Base-by-base conservation (phyloP, 768 basidiomycete genomes). In the Piloderma croceum region DNA sequence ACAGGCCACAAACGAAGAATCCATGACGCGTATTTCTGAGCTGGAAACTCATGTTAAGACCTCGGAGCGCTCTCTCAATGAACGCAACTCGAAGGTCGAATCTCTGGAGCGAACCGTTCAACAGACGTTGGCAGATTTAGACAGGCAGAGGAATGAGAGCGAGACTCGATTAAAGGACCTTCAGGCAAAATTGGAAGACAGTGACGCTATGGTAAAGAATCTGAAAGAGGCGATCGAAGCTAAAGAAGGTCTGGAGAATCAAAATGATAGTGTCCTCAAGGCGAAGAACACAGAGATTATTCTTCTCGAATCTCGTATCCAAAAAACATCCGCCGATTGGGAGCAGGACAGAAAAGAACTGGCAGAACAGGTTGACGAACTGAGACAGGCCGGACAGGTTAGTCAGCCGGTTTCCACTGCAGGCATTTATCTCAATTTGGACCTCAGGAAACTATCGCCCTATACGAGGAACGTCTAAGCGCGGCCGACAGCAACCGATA, bases 391-490 rank as follows among this genome's bases (percentile, higher is more conserved):
- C 19, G 93, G 93, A 24, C 89, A 93, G 70, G 90, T 89, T 53
- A 10, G 18, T 36, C 9, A 34, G 21, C 13, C 22, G 9, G 36
- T 29, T 36, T 6, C 15, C 41, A 32, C 40, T 34, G 15, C 48
- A 20, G 12, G 41, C 10, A 17, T 11, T 9, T 17, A 36, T 38
- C 42, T 51, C 17, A 46, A 39, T 42, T 10, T 35, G 38, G 35
- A 34, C 35, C 19, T 20, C 53, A 92, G 88, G 90, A 91, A 78
- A 90, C 92, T 1, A 96, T 96, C 44, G 88, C 89, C 15, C 71
- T 96, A 9, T 97, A 98, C 55, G 94, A 99, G 64, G 90, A 92
- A 55, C 79, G 83, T 25, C 68, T 94, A 5, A 83, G 77, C 42
- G 70, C 70, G 2, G 74, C 79, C 17, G 86, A 92, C 51, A 67